phyloP scores from a whole-genome alignment of 1,139 yeast genomes.

The Diutina sp. region DNA sequence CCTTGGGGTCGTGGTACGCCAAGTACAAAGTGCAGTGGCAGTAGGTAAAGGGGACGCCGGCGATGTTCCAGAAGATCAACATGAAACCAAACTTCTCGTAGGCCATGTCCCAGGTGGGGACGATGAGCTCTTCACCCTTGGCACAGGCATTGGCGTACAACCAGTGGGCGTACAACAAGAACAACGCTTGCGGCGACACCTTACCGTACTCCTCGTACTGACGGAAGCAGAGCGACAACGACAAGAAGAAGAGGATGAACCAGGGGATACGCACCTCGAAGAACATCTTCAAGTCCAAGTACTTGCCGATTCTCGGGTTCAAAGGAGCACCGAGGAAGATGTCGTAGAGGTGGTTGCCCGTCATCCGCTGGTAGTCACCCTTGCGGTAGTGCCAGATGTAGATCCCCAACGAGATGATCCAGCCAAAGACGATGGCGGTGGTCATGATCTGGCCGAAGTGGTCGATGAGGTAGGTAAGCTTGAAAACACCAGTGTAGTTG shows the following conservation, averaged over 20 bases:
- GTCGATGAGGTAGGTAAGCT: conserved; percentile 45
- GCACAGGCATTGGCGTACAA: conserved; percentile 94
- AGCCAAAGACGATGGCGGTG: conserved; percentile 73
- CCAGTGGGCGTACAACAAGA: conserved; percentile 79
- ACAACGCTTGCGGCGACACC: conserved; percentile 63
- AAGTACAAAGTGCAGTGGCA: conserved; percentile 84
- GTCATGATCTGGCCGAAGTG: conserved; percentile 88
- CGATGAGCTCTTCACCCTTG: conserved; percentile 93
- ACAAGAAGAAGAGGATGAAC: conserved; percentile 76
- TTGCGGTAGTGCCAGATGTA: conserved; percentile 52
- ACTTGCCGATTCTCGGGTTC: conserved; percentile 86
- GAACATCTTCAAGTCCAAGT: conserved; percentile 85
- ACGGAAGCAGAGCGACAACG: conserved; percentile 61
- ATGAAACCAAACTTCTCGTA: conserved; percentile 97
- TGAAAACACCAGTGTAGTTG: conserved; percentile 61
- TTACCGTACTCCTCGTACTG: conserved; percentile 77
- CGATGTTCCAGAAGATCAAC: conserved; percentile 97
- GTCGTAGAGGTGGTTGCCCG: conserved; percentile 85
- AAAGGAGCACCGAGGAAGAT: conserved; percentile 95
- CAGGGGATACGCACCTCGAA: conserved; percentile 96
- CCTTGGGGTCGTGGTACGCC: conserved; percentile 70
- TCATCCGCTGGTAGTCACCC: conserved; percentile 74
- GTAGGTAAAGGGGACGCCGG: conserved; percentile 97
- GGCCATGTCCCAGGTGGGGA: conserved; percentile 99
- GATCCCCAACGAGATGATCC: conserved; percentile 45